Percentiles rank a stretch among this genome's conserved stretches.
Evolutionary conservation across 768 basidiomycete genomes (phyloP).

Genomic region (Rhizopogon vesiculosus): DNA sequence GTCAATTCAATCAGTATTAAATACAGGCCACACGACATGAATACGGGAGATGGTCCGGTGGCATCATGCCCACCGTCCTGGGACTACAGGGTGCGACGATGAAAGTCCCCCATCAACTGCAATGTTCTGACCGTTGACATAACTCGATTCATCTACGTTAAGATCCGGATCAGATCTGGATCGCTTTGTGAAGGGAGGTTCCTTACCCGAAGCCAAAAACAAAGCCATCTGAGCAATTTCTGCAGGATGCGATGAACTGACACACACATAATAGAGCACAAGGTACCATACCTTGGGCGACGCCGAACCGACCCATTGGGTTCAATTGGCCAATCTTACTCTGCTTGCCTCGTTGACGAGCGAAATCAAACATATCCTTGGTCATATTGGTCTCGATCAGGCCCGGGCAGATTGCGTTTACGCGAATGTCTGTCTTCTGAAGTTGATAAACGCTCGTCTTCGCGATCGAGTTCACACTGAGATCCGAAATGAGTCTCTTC

Average conservation of each 20-base stretch:
- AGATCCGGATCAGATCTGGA: conserved; percentile 7
- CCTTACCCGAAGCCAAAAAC: conserved; percentile 83
- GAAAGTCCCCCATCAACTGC: conserved; percentile 87
- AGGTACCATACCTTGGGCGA: conserved; percentile 59
- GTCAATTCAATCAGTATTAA: conserved; percentile 1
- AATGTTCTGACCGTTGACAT: conserved; percentile 86
- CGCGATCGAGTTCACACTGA: conserved; percentile 84
- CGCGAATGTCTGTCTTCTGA: conserved; percentile 76
- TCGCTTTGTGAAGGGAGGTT: neutral
- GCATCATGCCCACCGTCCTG: conserved; percentile 65
- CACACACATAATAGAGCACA: conserved; percentile 10
- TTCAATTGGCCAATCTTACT: conserved; percentile 78
- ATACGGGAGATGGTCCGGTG: neutral
- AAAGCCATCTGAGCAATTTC: conserved; percentile 85
- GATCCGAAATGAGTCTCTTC: conserved; percentile 4
- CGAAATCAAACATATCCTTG: conserved; percentile 65
- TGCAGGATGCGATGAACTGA: conserved; percentile 24
- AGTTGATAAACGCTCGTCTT: conserved; percentile 79
- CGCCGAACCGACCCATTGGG: conserved; percentile 76
- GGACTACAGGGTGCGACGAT: conserved; percentile 72
- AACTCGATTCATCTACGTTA: conserved; percentile 75
- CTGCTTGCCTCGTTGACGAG: conserved; percentile 67
- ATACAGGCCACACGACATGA: neutral
- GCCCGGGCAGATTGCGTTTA: conserved; percentile 89
- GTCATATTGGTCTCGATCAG: conserved; percentile 96